A percentile compares a stretch with the other conserved stretches of the same genome.
These are phyloP conservation scores for Sporothrix mexicana DNA, from an alignment of 2,329 filamentous ascomycete species.

Conservation along the genomic window DNA sequence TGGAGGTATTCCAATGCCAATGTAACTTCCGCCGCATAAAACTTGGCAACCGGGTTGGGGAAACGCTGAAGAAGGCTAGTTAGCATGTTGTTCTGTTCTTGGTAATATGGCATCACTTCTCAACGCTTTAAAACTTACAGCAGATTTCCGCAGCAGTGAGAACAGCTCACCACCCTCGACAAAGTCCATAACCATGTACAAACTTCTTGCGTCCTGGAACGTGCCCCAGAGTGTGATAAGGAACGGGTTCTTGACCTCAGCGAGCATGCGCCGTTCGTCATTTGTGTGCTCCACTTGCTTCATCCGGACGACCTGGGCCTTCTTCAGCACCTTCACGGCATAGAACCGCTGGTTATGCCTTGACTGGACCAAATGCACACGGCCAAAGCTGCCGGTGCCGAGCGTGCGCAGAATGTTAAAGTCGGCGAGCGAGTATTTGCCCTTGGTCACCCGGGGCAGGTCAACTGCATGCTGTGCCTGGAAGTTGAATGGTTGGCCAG, in stretches of 20 bases:
- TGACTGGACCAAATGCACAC: constrained; percentile 95
- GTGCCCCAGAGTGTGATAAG: constrained; percentile 98
- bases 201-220: constrained; percentile 91
- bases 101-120: too few species aligned
- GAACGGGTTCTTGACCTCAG: constrained; percentile 97
- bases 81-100: neutral
- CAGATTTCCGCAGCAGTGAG: constrained; percentile 91
- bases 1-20: constrained; percentile 95
- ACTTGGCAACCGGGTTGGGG: constrained; percentile 97
- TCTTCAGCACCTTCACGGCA: constrained; percentile 97
- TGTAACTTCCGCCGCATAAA: constrained; percentile 97
- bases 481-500: constrained; percentile 39
- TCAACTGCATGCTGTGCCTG: constrained; percentile 36
- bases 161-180: constrained; percentile 98
- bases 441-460: constrained; percentile 78
- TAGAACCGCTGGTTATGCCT: constrained; percentile 99
- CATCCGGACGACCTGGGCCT: constrained; percentile 99
- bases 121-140: constrained; percentile 57
- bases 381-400: constrained; percentile 94
- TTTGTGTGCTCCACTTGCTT: constrained; percentile 99
- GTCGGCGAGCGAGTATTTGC: constrained; percentile 92
- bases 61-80: constrained; percentile 71
- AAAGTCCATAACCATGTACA: constrained; percentile 99
- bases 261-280: constrained; percentile 93
- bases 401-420: constrained; percentile 90